These are phyloP conservation scores for Gymnopilus junonius DNA, from an alignment of 768 basidiomycete genomes.

Conservation along the genomic window DNA sequence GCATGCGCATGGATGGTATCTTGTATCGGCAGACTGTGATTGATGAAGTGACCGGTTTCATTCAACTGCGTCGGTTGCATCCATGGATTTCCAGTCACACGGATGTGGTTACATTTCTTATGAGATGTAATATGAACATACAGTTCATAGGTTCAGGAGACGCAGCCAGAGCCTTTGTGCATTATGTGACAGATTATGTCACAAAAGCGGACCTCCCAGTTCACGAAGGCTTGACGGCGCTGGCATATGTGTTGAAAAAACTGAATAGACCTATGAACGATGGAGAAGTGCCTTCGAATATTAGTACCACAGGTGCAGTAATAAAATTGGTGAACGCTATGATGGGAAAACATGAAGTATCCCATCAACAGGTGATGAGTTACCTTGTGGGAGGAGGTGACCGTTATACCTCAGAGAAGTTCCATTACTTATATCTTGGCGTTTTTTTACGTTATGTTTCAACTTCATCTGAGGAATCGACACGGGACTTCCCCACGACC, in stretches of 20 bases:
- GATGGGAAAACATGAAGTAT: neutral
- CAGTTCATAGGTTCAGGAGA: neutral
- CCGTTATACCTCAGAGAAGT: neutral
- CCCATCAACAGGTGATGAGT: neutral
- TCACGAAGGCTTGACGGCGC: neutral
- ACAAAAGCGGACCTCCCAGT: neutral
- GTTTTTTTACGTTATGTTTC: neutral
- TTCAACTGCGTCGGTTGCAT: neutral
- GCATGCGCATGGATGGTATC: conserved; percentile 6
- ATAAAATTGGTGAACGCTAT: neutral
- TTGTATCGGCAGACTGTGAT: neutral
- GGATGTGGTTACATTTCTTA: neutral
- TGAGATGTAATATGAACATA: neutral
- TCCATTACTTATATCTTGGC: neutral
- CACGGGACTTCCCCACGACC: neutral
- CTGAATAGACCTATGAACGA: too few species aligned
- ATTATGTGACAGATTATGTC: neutral
- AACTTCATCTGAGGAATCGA: neutral
- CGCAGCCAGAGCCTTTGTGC: neutral
- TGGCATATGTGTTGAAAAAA: neutral
- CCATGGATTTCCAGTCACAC: neutral
- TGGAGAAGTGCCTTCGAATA: too few species aligned
- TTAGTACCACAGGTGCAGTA: too few species aligned
- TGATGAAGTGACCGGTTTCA: neutral
- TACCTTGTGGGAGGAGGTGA: neutral